Base-by-base conservation (phyloP, 805 yeast species). In the Candida maesae region DNA sequence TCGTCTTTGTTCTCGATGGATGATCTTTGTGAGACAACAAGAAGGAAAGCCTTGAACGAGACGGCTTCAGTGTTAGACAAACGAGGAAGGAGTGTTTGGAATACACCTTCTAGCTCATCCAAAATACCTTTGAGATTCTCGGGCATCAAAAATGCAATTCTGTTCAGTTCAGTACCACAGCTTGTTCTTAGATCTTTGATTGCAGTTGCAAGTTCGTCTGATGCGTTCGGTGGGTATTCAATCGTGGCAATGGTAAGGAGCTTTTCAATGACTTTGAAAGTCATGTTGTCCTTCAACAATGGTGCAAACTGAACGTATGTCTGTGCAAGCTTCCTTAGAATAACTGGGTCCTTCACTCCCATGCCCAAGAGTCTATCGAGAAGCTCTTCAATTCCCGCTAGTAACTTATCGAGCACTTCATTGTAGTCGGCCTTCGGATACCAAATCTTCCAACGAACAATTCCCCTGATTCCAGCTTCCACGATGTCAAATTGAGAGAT, bases 371-470 rank as follows among this genome's bases (percentile, higher is more conserved):
- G 67, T 52, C 81, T 76, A 48, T 84, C 83, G 36, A 95, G 84
- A 36, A 88, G 68, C 13, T 71, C 74, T 56, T 86, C 89, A 9
- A 84, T 79, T 37, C 73, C 72, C 34, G 67, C 68, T 38, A 79
- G 65, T 39, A 78, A 67, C 16, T 60, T 68, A 37, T 79, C 81
- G 12, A 78, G 67, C 28, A 67, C 65, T 27, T 75, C 80, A 38
- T 76, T 71, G 44, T 67, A 70, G 35, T 65, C 69, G 5, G 69
- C 73, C 6, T 79, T 78, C 26, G 64, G 73, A 53, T 87, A 89
- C 96, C 97, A 91, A 14, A 88, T 79, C 53, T 87, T 79, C 99
- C 99, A 95, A 57, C 99, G 76, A 11, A 93, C 81, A 18, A 95
- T 82, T 27, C 98, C 99, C 45, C 95, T 76, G 25, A 93, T 77